Base-by-base conservation (phyloP, 441 rosid species). In the Sinapis alba region DNA sequence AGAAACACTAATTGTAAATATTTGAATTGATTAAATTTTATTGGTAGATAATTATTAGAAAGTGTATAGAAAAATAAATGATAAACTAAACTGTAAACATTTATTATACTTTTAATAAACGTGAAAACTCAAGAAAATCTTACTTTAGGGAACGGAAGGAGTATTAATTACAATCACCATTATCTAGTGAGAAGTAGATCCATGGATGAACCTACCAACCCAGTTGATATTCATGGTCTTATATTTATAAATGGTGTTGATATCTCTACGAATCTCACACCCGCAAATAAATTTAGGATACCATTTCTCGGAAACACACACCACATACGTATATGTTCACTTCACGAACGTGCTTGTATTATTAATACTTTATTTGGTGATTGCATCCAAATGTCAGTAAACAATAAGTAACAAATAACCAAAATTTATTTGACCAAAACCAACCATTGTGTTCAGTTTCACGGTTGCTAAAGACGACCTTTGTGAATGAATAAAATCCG, bases 141-240 rank as follows among this genome's bases (percentile, higher is more conserved):
- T n/a, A n/a, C n/a, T n/a, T n/a, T n/a, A n/a, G n/a, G n/a, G n/a
- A n/a, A n/a, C n/a, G n/a, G n/a, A n/a, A n/a, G n/a, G n/a, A n/a
- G n/a, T n/a, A 50, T 34, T 68, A 34, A 68, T 8, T 43, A 26
- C 47, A 60, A 28, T 43, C 63, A 53, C 41, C 56, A 28, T 61
- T 20, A 3, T 74, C 62, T 2, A 9, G 51, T 50, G 27, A 23
- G 32, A 61, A 51, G 41, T 36, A 75, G 64, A 62, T 62, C 28
- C 79, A 69, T 54, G 59, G 28, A 54, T 69, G 65, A 75, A 62
- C 26, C 36, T 75, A 69, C 58, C 47, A 75, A 26, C 64, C 50
- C 50, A 50, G 63, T 34, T 34, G 60, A 7, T 43, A 50, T 7
- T 43, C 10, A 11, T 68, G 3, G 41, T 23, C 56, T 32, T 19